A percentile compares a stretch with the other conserved stretches of the same genome.
These are phyloP conservation scores for Lathyrus tuberosus DNA, from an alignment of 306 rosid species.

Conservation along the genomic window DNA sequence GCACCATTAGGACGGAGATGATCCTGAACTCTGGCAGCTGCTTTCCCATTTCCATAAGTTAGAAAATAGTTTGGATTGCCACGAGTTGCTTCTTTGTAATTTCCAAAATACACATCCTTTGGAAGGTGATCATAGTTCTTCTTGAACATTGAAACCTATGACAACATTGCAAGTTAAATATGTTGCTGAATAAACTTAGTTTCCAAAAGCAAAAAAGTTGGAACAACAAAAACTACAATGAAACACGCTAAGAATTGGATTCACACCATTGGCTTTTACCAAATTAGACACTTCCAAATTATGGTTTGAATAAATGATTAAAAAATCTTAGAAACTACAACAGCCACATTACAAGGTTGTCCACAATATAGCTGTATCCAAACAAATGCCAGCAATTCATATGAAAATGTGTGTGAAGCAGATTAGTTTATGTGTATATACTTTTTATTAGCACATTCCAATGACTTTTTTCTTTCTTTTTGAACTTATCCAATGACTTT, in stretches of 20 bases:
- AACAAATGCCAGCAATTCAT: slow-evolving; percentile 21
- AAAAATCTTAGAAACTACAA: background rate
- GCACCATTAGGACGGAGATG: slow-evolving; percentile 99
- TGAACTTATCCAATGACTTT: background rate
- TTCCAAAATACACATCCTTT: slow-evolving; percentile 89
- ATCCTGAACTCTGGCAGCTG: slow-evolving; percentile 94
- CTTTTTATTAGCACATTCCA: background rate
- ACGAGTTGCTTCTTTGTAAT: slow-evolving; percentile 87
- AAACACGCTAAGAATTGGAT: slow-evolving; percentile 14
- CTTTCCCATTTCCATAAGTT: slow-evolving; percentile 96
- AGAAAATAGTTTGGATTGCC: slow-evolving; percentile 96
- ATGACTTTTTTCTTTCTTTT: background rate
- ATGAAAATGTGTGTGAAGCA: background rate
- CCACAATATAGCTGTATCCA: slow-evolving; percentile 2
- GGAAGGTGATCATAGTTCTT: slow-evolving; percentile 94
- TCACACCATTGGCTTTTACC: slow-evolving; percentile 15
- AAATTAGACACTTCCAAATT: slow-evolving; percentile 12
- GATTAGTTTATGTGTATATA: slow-evolving; percentile 8
- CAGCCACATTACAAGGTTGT: slow-evolving; percentile 19
- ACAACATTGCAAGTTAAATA: slow-evolving; percentile 31
- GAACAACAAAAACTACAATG: slow-evolving; percentile 21
- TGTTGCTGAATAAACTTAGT: slow-evolving; percentile 17
- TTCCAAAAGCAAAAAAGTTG: background rate
- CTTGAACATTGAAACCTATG: slow-evolving; percentile 97
- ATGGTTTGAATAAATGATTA: background rate